Evolutionary conservation across 2,329 filamentous ascomycete genomes (phyloP).

Genomic region (Apiospora sp.): DNA sequence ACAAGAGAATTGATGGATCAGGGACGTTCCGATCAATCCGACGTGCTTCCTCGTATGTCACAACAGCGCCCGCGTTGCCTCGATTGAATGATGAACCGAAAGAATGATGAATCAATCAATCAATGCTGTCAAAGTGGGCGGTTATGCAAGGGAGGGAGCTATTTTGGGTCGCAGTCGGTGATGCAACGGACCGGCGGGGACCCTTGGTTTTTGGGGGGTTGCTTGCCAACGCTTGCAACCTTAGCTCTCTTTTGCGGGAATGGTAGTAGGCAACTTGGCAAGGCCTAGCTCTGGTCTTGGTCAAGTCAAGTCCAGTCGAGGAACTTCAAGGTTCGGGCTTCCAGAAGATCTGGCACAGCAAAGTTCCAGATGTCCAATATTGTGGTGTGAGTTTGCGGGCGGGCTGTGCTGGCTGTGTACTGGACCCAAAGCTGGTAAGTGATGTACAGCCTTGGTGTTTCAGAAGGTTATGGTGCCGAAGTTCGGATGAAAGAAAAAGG

Average conservation of each 20-base stretch:
- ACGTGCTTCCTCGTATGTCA: neutral
- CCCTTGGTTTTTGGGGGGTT: neutral
- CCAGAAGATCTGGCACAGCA: conserved; percentile 16
- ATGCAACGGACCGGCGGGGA: conserved; percentile 3
- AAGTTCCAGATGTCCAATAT: conserved; percentile 9
- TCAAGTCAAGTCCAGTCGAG: neutral
- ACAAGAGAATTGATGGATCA: neutral
- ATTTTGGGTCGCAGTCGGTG: conserved; percentile 16
- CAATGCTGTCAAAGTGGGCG: conserved; percentile 4
- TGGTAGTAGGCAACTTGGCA: neutral
- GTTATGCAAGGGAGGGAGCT: conserved; percentile 18
- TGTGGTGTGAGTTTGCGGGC: neutral
- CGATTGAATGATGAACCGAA: neutral
- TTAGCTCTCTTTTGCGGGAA: neutral
- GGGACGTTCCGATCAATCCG: neutral
- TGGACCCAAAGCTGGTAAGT: neutral
- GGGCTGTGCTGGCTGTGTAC: neutral
- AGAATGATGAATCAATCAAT: neutral
- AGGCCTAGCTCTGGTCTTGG: neutral
- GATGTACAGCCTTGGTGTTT: conserved; percentile 18
- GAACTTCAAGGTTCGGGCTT: neutral
- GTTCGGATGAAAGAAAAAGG: conserved; percentile 1
- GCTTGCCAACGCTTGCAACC: neutral
- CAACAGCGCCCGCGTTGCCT: neutral
- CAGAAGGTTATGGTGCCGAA: neutral